These are phyloP conservation scores for Croton laevigatus DNA, from an alignment of 441 rosid species.

Conservation along the genomic window DNA sequence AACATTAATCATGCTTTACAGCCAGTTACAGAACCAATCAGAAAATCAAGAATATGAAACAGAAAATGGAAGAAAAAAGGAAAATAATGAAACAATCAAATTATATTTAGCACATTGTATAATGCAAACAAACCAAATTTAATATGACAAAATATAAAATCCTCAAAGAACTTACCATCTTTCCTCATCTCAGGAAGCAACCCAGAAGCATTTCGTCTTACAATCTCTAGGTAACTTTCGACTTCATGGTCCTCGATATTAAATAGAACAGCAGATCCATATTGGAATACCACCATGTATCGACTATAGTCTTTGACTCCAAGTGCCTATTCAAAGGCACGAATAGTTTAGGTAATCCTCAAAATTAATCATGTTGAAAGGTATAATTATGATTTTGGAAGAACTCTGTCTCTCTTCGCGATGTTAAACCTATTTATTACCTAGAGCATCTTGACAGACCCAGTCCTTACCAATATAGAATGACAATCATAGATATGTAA, in stretches of 20 bases:
- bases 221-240: constrained; percentile 61
- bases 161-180: constrained; percentile 52
- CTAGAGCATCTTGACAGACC: too few species aligned
- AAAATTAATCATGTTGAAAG: background rate
- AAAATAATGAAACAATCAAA: too few species aligned
- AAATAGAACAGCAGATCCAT: constrained; percentile 90
- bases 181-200: constrained; percentile 72
- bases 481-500: background rate
- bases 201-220: constrained; percentile 71
- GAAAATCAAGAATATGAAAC: background rate
- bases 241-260: constrained; percentile 72
- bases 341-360: background rate
- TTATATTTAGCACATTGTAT: too few species aligned
- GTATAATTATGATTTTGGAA: background rate
- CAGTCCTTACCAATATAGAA: too few species aligned
- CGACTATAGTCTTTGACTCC: constrained; percentile 46
- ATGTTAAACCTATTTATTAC: background rate
- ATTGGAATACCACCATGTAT: constrained; percentile 84
- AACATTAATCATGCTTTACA: constrained; percentile 19
- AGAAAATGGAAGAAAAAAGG: too few species aligned
- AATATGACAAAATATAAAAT: constrained; percentile 1
- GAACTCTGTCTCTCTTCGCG: background rate
- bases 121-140: background rate
- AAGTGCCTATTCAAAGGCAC: constrained; percentile 37
- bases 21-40: background rate